A percentile compares a stretch with the other conserved stretches of the same genome.
These are phyloP conservation scores for Pseudonitzschia delicatissima DNA, from an alignment of 108 stramenopile genomes.

Conservation along the genomic window DNA sequence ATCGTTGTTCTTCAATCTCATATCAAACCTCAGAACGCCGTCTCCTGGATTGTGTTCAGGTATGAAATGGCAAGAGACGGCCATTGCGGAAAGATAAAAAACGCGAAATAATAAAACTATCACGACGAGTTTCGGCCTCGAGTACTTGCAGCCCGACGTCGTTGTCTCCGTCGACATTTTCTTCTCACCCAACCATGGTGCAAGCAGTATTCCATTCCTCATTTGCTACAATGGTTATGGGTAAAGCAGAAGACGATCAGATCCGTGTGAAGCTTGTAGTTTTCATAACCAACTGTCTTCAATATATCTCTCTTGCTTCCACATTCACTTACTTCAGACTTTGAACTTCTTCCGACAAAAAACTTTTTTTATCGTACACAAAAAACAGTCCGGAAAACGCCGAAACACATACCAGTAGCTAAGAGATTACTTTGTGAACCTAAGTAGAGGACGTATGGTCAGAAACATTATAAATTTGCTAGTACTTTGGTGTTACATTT, in stretches of 20 bases:
- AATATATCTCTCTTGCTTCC: no score
- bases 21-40: slow-evolving; percentile 53
- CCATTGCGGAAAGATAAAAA: slow-evolving; percentile 48
- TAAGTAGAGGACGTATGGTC: no score
- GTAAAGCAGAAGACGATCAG: background rate
- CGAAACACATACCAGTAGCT: no score
- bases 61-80: slow-evolving; percentile 42
- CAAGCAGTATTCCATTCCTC: background rate
- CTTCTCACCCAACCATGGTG: background rate
- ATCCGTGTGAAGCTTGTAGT: no score
- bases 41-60: slow-evolving; percentile 54
- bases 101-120: slow-evolving; percentile 36
- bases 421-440: no score
- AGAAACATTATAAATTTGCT: no score
- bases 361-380: no score
- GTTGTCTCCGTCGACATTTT: background rate
- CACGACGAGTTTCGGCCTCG: slow-evolving; percentile 1
- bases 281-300: no score
- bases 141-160: background rate
- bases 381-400: no score
- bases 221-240: background rate
- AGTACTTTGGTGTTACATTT: no score
- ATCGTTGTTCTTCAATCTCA: slow-evolving; percentile 35
- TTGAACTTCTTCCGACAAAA: no score
- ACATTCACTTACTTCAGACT: no score